Evolutionary conservation across 352 stramenopile genomes (phyloP), one percentile per base, ranked within the genome.

Genomic region (Aphanomyces invadans): DNA sequence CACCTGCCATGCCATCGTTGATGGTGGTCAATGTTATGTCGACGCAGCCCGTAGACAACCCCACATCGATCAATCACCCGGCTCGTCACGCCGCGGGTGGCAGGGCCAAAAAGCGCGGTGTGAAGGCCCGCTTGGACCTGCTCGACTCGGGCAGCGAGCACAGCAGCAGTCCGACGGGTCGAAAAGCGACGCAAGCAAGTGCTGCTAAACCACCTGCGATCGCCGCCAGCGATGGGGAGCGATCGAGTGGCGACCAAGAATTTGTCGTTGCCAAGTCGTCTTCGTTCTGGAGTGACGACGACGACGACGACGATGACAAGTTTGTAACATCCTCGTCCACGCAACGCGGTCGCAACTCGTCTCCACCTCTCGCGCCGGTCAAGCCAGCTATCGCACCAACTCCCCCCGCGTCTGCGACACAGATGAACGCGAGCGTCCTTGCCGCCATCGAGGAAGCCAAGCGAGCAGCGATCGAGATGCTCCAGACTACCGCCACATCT

Each of bases 361-460:
- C n/a, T n/a, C n/a, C n/a, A n/a, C n/a, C n/a, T n/a, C n/a, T n/a
- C n/a, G n/a, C n/a, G 28, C 46, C 52, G 29, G 3, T 26, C 54
- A 42, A 15, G 32, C 0, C 60, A 42, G 61, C 42, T 42, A 29
- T 1, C 11, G 23, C 51, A 12, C 46, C 26, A 1, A n/a, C 39
- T 39, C 23, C 56, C 17, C 55, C 57, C 23, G 15, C 62, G 11
- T 7, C 62, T 17, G 29, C 62, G 5, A 51, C 64, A 3, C 32
- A 46, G 9, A 48, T 69, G 62, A 69, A 69, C 28, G 49, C 9
- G 23, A 75, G 86, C 33, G 78, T 92, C 48, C 66, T 90, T 45
- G 83, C 83, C 19, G 81, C 83, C 15, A 90, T 92, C 55, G 77
- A 75, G 19, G 72, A 81, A 48, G 83, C 83, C 0, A 73, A 90